Conservation (phyloP, 1,139 yeast genomes). For the Debaryomyces coudertii region DNA sequence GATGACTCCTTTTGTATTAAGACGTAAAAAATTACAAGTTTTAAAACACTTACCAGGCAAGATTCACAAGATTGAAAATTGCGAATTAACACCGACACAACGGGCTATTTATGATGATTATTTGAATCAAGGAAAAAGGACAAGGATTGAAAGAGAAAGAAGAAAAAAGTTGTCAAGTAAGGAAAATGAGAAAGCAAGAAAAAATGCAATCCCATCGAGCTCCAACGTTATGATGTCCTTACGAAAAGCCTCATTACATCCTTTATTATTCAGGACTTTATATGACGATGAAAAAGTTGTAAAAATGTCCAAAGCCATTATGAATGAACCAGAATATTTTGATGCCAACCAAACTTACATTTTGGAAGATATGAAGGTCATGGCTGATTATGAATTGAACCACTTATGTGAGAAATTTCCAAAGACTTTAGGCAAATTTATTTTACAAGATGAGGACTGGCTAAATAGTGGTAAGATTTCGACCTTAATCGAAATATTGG, state of each 20-base stretch:
- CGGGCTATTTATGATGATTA: constrained; percentile 60
- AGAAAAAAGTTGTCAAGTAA: constrained; percentile 45
- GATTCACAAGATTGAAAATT: constrained; percentile 60
- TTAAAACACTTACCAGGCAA: constrained; percentile 85
- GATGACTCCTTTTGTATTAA: constrained; percentile 96
- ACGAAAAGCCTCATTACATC: constrained; percentile 77
- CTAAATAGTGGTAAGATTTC: constrained; percentile 78
- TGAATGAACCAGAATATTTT: constrained; percentile 77
- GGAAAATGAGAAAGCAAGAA: constrained; percentile 39
- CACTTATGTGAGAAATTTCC: constrained; percentile 75
- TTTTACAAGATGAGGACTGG: constrained; percentile 60
- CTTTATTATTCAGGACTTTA: constrained; percentile 63
- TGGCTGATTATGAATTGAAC: constrained; percentile 90
- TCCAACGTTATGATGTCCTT: constrained; percentile 68
- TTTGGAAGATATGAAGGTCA: constrained; percentile 92
- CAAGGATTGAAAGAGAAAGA: constrained; percentile 53
- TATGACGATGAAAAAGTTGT: constrained; percentile 58
- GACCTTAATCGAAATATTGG: constrained; percentile 60
- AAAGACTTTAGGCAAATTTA: constrained; percentile 56
- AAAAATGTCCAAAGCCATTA: constrained; percentile 75
- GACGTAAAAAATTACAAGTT: constrained; percentile 92
- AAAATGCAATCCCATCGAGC: constrained; percentile 42
- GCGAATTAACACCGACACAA: constrained; percentile 66
- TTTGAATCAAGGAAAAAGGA: constrained; percentile 48
- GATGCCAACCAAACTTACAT: constrained; percentile 77